These are phyloP conservation scores for Alternaria burnsii DNA, from an alignment of 2,329 filamentous ascomycete genomes.

Conservation along the genomic window DNA sequence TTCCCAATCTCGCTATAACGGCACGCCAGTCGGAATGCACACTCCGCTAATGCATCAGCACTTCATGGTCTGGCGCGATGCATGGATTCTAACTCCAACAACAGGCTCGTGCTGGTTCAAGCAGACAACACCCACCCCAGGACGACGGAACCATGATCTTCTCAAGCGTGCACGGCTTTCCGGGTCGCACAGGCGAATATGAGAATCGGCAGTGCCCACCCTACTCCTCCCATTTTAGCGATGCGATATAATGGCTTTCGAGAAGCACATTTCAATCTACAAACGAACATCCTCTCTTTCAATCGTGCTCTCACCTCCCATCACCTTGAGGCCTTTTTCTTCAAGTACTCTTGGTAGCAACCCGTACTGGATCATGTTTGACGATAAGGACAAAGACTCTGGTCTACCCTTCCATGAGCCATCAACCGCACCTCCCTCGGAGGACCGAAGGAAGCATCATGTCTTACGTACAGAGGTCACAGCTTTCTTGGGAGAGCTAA, in stretches of 20 bases:
- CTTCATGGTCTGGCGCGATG: background rate
- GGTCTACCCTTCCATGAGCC: conserved; percentile 27
- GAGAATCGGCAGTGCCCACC: conserved; percentile 6
- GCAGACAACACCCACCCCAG: conserved; percentile 1
- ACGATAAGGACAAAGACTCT: conserved; percentile 10
- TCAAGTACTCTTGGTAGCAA: conserved; percentile 3
- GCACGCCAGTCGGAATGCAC: conserved; percentile 6
- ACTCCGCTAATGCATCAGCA: conserved; percentile 2
- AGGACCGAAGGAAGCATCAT: conserved; percentile 8
- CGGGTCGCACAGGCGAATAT: conserved; percentile 5
- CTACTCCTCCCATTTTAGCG: conserved; percentile 4
- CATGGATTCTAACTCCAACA: background rate
- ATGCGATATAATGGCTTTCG: conserved; percentile 11
- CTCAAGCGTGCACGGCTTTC: background rate
- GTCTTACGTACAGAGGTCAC: conserved; percentile 28
- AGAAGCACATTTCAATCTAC: background rate
- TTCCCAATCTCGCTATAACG: conserved; percentile 1
- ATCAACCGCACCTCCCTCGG: conserved; percentile 13
- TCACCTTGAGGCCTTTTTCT: conserved; percentile 7
- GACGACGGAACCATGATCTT: conserved; percentile 1
- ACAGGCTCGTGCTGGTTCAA: conserved; percentile 2
- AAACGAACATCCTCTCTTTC: conserved; percentile 5
- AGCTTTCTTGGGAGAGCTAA: conserved; percentile 53
- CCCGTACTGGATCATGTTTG: conserved; percentile 16
- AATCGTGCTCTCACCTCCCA: background rate